Evolutionary conservation across 2,329 filamentous ascomycete species (phyloP).

Genomic region (Colletotrichum caudatum): DNA sequence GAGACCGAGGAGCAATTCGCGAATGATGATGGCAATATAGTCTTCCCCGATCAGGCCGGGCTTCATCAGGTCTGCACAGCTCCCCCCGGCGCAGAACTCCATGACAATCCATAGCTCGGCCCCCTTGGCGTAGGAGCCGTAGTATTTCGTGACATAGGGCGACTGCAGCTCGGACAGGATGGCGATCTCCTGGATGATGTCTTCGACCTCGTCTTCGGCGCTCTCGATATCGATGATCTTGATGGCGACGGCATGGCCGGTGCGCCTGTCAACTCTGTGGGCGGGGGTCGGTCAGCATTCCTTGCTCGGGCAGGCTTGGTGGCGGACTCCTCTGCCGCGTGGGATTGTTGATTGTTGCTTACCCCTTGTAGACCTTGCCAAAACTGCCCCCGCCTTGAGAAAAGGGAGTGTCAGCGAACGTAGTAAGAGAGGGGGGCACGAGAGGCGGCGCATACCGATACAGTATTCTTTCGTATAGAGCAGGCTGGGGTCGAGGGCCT

Average conservation of each 20-base stretch:
- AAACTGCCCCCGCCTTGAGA: conserved; percentile 90
- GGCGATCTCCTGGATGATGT: conserved; percentile 98
- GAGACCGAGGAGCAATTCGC: conserved; percentile 88
- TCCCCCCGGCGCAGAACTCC: conserved; percentile 98
- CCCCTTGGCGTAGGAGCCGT: conserved; percentile 95
- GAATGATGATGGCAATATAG: conserved; percentile 95
- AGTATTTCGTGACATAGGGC: conserved; percentile 96
- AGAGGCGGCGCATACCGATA: conserved; percentile 71
- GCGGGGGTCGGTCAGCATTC: conserved; percentile 21
- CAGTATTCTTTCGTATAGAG: conserved; percentile 94
- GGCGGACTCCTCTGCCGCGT: not conserved
- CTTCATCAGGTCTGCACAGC: conserved; percentile 96
- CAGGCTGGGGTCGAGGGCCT: conserved; percentile 83
- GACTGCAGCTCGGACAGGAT: conserved; percentile 97
- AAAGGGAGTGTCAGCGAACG: conserved; percentile 32
- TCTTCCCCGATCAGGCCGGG: conserved; percentile 91
- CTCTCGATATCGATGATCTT: conserved; percentile 99
- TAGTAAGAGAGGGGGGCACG: conserved; percentile 6
- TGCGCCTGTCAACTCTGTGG: conserved; percentile 87
- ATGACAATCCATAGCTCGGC: conserved; percentile 99
- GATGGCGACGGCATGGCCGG: conserved; percentile 94
- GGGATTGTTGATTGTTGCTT: conserved; percentile 42
- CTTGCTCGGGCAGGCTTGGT: not conserved
- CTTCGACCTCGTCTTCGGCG: conserved; percentile 98
- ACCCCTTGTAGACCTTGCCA: conserved; percentile 99